Evolutionary conservation across 345 rosid genomes (phyloP), one percentile per base, ranked within the genome.

Genomic region (Syzygium oleosum): DNA sequence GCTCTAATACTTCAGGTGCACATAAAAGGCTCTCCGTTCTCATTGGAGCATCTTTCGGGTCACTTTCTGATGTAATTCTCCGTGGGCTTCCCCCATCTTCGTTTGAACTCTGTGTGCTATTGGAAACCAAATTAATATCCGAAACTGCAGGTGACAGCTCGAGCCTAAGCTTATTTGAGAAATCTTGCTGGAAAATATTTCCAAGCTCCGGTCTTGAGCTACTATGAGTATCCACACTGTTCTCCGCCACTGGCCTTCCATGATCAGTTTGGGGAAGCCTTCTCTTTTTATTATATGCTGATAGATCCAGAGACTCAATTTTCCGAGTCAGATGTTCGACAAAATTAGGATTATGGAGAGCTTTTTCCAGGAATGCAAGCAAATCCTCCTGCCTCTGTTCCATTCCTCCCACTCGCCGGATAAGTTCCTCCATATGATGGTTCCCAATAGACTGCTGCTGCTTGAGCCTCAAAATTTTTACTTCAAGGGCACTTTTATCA

Each of bases 91-190:
- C 90, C 85, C 94, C 94, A 86, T 92, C 95, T 89, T 97, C 99
- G 59, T 91, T 91, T 58, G 98, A 97, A 90, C 99, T 95, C 90
- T 96, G 97, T 12, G 95, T 94, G 89, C 98, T 95, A 51, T 89
- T 92, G 53, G 99, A 95, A 88, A 94, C 92, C 93, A 97, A 90
- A 91, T 97, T 95, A 86, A 96, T 91, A 90, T 96, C 98, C 59
- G 99, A 97, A 89, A 94, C 93, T 3, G 98, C 91, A 31, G 99
- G 96, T 29, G 98, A 93, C 53, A 97, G 93, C 91, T 95, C 99
- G 87, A 97, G 93, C 55, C 96, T 91, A 89, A 97, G 88, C 91
- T 93, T 95, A 90, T 90, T 92, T n/a, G 96, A 93, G 92, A 96
- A 96, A 90, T 93, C 95, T 84, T 93, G 96, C 85, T 91, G 95